Evolutionary conservation across 345 rosid species (phyloP).

Genomic region (Psidium guajava): DNA sequence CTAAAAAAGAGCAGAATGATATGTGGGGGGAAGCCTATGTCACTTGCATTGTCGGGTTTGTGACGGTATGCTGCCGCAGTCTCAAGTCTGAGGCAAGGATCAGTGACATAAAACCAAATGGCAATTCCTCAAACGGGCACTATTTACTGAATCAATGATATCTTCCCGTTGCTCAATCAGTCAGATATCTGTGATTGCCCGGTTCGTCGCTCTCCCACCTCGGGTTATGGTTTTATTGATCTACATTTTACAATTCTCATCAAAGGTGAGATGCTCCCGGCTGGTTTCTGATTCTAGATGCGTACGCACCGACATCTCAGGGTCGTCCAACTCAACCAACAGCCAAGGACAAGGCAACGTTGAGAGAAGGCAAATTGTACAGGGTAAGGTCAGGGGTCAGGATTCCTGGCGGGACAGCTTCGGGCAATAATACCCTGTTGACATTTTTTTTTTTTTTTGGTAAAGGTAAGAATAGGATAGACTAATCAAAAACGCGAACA

Average conservation of each 20-base stretch:
- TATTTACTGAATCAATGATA: neutral
- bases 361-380: neutral
- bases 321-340: neutral
- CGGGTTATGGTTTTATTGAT: neutral
- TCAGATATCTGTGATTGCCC: neutral
- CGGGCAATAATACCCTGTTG: too few relatives aligned
- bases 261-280: neutral
- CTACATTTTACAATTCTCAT: neutral
- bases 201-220: neutral
- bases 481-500: too few relatives aligned
- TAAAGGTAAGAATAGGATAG: too few relatives aligned
- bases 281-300: neutral
- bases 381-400: neutral
- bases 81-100: neutral
- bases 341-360: neutral
- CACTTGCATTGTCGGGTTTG: neutral
- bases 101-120: neutral
- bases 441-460: too few relatives aligned
- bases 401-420: neutral
- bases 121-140: neutral
- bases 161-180: neutral
- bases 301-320: neutral
- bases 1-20: neutral
- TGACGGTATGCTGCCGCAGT: neutral
- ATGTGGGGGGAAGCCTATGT: neutral